Evolutionary conservation across 495 filamentous ascomycete genomes (phyloP).

Genomic region (Chaetomium fimeti): DNA sequence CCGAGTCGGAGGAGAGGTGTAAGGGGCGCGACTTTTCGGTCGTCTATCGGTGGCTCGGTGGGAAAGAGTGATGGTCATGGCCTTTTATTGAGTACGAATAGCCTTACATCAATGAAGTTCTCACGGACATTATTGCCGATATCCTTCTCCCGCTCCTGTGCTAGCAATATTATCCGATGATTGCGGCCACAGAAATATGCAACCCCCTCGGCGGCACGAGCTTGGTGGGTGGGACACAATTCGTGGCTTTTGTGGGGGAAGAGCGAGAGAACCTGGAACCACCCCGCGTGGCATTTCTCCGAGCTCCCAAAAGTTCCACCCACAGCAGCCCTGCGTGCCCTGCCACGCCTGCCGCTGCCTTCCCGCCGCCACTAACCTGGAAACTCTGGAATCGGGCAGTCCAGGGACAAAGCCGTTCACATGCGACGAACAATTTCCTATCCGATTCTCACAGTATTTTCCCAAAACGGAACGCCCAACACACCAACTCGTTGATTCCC

Average conservation of each 20-base stretch:
- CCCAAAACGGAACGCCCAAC: no score
- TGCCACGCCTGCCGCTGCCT: no score
- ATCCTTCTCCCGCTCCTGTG: neutral
- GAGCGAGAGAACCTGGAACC: neutral
- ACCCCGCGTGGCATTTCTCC: neutral
- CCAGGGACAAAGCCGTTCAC: no score
- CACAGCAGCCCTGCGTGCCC: neutral
- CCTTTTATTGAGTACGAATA: no score
- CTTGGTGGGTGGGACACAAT: neutral
- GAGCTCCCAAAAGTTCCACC: neutral
- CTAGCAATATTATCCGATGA: neutral
- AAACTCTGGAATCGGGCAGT: no score
- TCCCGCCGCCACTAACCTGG: no score
- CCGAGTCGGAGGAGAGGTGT: slow-evolving; percentile 57
- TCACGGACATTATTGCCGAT: neutral
- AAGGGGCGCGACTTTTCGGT: slow-evolving; percentile 81
- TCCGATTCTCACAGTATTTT: no score
- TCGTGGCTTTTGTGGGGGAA: neutral
- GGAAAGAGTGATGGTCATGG: slow-evolving; percentile 39
- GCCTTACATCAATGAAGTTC: neutral
- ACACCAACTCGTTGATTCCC: no score
- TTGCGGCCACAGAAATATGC: neutral
- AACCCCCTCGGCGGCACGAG: neutral
- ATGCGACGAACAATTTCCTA: no score
- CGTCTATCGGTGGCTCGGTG: slow-evolving; percentile 71